Evolutionary conservation across 1,284 basidiomycete genomes (phyloP), one percentile per base, ranked within the genome.

Genomic region (Boletus smithii): DNA sequence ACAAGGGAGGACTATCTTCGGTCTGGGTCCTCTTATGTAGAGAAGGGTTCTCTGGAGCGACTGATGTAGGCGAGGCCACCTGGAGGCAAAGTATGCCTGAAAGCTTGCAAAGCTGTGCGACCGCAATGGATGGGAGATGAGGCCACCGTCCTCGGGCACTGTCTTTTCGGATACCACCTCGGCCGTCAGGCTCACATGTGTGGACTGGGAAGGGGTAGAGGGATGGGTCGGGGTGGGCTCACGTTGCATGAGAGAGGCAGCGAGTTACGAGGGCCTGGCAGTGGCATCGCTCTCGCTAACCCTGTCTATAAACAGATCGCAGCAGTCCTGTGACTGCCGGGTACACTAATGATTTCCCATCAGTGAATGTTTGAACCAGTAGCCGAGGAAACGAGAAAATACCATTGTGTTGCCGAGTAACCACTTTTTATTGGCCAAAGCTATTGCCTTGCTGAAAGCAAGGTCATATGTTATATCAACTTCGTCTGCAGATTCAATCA

Each of bases 1-100:
- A 63, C 55, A 26, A 9, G 76, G 69, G 33, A 86, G 61, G 54
- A 80, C 75, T 23, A 74, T 62, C 60, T 79, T 82, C 7, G 81
- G 81, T 41, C 75, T 64, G 0, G 85, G 85, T 7, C 85, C 85
- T 56, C 74, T 72, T 39, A 79, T 45, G 57, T 81, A 86, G 31
- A 49, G 43, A 14, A 57, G 11, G 4, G 10, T 16, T 27, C 47
- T 50, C 23, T 24, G 22, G 20, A 37, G 27, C 11, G 22, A 34
- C 29, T 23, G 30, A 40, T 59, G 47, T 30, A 66, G 26, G 30
- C 47, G 55, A 24, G 68, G 64, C 38, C 44, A 56, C 13, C 23
- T 42, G 35, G 49, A 42, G n/a, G 44, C 42, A 29, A 59, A 18
- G 8, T 47, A 42, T 5, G 27, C 27, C 16, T 44, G 44, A 18